A percentile compares a stretch with the other conserved stretches of the same genome.
Evolutionary conservation across 1,139 yeast genomes (phyloP).

Genomic region (Saccharomyces hybrid): DNA sequence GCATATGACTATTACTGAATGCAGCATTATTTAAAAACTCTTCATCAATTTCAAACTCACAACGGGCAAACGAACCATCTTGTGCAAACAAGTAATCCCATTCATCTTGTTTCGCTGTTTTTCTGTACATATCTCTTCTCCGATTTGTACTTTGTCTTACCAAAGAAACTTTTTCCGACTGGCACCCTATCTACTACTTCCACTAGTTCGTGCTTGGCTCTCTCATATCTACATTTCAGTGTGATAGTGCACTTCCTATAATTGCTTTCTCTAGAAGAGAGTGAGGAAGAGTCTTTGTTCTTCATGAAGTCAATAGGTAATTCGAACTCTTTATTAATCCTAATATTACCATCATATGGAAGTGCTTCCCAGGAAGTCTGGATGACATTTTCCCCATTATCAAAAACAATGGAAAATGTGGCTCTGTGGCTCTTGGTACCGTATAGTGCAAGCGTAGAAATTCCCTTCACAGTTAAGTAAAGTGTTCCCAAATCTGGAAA

Average conservation of each 20-base stretch:
- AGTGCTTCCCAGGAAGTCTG: slow-evolving; percentile 60
- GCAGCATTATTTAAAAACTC: slow-evolving; percentile 10
- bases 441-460: slow-evolving; percentile 53
- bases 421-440: slow-evolving; percentile 51
- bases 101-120: slow-evolving; percentile 42
- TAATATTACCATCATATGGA: slow-evolving; percentile 34
- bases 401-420: slow-evolving; percentile 62
- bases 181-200: slow-evolving; percentile 51
- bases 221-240: slow-evolving; percentile 54
- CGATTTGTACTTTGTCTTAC: slow-evolving; percentile 34
- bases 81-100: slow-evolving; percentile 57
- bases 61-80: slow-evolving; percentile 85
- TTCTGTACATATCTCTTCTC: slow-evolving; percentile 48
- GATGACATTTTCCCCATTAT: slow-evolving; percentile 83
- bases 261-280: not conserved
- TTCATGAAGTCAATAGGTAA: slow-evolving; percentile 39
- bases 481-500: slow-evolving; percentile 58
- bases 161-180: slow-evolving; percentile 29
- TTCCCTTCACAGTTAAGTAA: slow-evolving; percentile 57
- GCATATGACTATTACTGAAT: slow-evolving; percentile 35
- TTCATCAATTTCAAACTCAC: slow-evolving; percentile 57
- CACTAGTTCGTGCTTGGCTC: slow-evolving; percentile 44
- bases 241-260: slow-evolving; percentile 57
- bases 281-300: slow-evolving; percentile 4
- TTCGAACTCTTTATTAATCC: slow-evolving; percentile 78